phyloP scores from a whole-genome alignment of 2,329 filamentous ascomycete species.

The Chalaropsis thielavioides region DNA sequence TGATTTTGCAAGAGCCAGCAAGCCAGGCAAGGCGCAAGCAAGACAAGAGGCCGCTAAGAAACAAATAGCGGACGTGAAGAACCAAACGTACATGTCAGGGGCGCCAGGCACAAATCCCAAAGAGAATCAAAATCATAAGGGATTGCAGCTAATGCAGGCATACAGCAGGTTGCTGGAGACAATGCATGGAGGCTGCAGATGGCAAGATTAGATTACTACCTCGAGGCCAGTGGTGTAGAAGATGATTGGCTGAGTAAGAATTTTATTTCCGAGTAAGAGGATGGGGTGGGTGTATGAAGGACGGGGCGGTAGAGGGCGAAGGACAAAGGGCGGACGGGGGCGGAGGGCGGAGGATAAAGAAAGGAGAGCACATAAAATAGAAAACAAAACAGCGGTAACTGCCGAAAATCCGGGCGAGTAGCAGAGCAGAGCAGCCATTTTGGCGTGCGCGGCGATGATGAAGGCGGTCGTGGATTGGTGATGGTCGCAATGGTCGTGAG shows the following conservation, averaged over 20 bases:
- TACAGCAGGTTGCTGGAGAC: background rate
- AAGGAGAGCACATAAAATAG: background rate
- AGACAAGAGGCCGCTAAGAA: no score
- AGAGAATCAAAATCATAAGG: background rate
- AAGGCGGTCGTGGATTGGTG: background rate
- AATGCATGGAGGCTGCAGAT: constrained; percentile 5
- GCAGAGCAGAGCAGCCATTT: background rate
- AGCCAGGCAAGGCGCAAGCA: no score
- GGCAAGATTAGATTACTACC: constrained; percentile 2
- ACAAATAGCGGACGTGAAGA: no score
- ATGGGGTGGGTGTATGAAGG: background rate
- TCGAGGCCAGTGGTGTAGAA: background rate
- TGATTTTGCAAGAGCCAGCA: background rate
- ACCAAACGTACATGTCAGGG: no score
- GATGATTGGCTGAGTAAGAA: background rate
- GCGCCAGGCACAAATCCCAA: background rate
- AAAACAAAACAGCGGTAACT: background rate
- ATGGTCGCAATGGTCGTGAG: background rate
- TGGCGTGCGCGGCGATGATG: background rate
- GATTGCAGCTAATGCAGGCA: constrained; percentile 1
- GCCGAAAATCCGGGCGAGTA: background rate
- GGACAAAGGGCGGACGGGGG: background rate
- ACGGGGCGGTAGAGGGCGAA: background rate
- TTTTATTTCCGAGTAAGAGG: background rate
- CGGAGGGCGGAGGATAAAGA: background rate